Evolutionary conservation across 2,329 filamentous ascomycete genomes (phyloP), one percentile per base, ranked within the genome.

Genomic region (Emmonsia crescens): DNA sequence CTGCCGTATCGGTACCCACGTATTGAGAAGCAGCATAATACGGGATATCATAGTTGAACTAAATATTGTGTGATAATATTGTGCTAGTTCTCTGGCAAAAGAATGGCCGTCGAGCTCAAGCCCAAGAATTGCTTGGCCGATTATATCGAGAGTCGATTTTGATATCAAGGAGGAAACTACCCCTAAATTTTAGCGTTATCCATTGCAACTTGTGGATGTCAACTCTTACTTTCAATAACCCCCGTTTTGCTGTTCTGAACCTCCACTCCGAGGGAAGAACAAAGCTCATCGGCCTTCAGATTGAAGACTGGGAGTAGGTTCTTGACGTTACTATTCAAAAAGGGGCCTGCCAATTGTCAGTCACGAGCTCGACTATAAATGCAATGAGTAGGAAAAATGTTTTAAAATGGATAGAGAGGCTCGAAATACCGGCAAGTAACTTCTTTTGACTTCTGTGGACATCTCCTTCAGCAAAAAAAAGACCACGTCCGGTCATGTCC

Each of bases 391-490:
- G 19, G 19, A 16, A 6, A 29, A 14, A 14, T 24, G 24, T 51
- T n/a, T n/a, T 10, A 27, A 16, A 16, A 29, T 19, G 27, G 16
- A 29, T 51, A 16, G 27, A 16, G 27, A 31, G 16, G 42, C 31
- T 29, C 29, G n/a, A 14, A 33, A 31, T 60, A 60, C 59, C 59
- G n/a, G 49, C 49, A 44, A 60, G 49, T 33, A 55, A 21, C 36
- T 36, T 60, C 12, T 49, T 48, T n/a, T 60, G 59, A 8, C 56
- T 48, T 33, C 36, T 40, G 48, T 60, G 59, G 16, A 29, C 38
- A 4, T 60, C 59, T 1, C 59, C 59, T 48, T 60, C 59, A 6
- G 59, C 59, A 36, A 60, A 60, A 38, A 55, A 60, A 21, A 60
- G 24, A 14, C 59, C 59, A 3, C 40, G 36, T n/a, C 59, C 59